Evolutionary conservation across 768 basidiomycete genomes (phyloP), one percentile per base, ranked within the genome.

Genomic region (Cyclocybe aegerita): DNA sequence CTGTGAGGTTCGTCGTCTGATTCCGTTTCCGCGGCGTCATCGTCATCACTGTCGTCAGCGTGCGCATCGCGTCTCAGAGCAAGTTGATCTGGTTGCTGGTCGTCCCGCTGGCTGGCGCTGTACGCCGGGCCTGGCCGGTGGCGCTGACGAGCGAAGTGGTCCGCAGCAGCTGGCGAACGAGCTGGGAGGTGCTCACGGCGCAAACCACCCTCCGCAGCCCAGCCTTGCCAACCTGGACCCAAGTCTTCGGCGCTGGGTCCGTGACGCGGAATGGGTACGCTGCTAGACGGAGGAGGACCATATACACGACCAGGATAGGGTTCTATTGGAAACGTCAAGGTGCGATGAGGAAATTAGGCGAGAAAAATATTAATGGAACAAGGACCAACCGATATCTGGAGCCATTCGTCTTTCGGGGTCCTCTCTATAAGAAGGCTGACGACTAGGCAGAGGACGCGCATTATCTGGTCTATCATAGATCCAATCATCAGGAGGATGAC

Each of bases 381-480:
- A 49, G 38, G n/a, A 50, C 34, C 12, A 9, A 49, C 30, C 38
- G 10, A 39, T 11, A 42, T 46, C 38, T 34, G 2, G 38, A 49
- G 48, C 36, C 39, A 49, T 43, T 42, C 58, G 48, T 23, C 59
- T 52, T 4, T 61, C 60, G 23, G 50, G 38, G 17, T 61, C 60
- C 7, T 61, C 57, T 8, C 52, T 53, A 42, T 57, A 57, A 6
- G 58, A 59, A 7, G 51, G 40, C 37, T 54, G 60, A n/a, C 58
- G 53, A 6, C 47, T 52, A 9, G 53, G 55, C n/a, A 52, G 43
- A 6, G 58, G 45, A 37, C 58, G 51, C 4, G 51, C 35, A 31
- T 44, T 53, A 5, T 60, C 60, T 11, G 53, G 31, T 30, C 54
- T 38, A 17, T 39, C 34, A 39, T 59, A 55, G 9, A 56, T 58